phyloP scores from a whole-genome alignment of 345 rosid genomes.

The Kernera saxatilis region DNA sequence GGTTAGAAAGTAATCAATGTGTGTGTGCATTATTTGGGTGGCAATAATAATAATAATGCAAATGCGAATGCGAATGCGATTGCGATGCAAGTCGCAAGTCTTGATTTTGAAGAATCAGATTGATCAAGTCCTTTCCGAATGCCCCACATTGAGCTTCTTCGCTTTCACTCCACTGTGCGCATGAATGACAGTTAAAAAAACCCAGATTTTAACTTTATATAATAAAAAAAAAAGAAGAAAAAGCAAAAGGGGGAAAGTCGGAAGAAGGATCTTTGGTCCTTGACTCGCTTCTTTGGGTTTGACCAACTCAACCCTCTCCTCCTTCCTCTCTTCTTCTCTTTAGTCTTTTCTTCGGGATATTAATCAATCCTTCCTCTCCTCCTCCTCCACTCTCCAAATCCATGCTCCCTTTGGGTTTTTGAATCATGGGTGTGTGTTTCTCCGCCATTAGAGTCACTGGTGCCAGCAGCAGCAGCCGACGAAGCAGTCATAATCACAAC shows the following conservation, averaged over 20 bases:
- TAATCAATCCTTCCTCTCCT: slow-evolving; percentile 5
- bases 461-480: slow-evolving; percentile 51
- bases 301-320: slow-evolving; percentile 35
- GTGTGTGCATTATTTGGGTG: no score
- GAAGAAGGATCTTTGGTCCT: slow-evolving; percentile 10
- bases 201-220: no score
- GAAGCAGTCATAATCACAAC: slow-evolving; percentile 16
- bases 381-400: slow-evolving; percentile 2
- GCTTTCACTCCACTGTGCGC: no score
- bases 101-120: no score
- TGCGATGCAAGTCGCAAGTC: no score
- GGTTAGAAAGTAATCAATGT: no score
- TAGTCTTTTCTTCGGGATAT: no score
- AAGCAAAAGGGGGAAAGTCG: slow-evolving; percentile 2
- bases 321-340: slow-evolving; percentile 36
- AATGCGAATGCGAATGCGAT: no score
- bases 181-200: no score
- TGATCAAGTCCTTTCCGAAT: no score
- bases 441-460: slow-evolving; percentile 49
- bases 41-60: no score
- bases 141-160: no score
- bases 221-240: background rate
- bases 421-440: slow-evolving; percentile 31
- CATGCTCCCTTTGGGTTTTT: background rate
- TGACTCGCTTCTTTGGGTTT: slow-evolving; percentile 29